A percentile compares a stretch with the other conserved stretches of the same genome.
These are phyloP conservation scores for Trichoderma sp. DNA, from an alignment of 2,329 filamentous ascomycete genomes.

Conservation along the genomic window DNA sequence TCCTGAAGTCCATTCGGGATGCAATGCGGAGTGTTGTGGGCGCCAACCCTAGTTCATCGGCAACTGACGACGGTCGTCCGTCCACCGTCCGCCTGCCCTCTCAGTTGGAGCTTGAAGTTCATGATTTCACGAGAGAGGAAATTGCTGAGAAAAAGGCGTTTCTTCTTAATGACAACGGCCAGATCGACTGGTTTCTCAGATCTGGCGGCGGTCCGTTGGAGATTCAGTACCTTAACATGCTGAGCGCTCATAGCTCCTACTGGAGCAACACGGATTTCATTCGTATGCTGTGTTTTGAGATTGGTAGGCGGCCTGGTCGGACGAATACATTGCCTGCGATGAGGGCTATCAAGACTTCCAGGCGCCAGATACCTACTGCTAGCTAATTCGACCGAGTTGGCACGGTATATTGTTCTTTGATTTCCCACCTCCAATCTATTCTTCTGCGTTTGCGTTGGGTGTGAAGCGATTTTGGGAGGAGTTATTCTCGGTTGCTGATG, in stretches of 20 bases:
- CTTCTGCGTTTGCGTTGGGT: background rate
- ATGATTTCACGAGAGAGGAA: conserved; percentile 90
- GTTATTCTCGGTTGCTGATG: background rate
- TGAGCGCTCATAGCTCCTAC: conserved; percentile 92
- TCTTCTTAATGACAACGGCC: conserved; percentile 91
- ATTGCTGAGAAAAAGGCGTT: conserved; percentile 85
- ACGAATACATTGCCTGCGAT: conserved; percentile 55
- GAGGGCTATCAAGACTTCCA: conserved; percentile 55
- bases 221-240: conserved; percentile 96
- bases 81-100: conserved; percentile 51
- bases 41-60: conserved; percentile 30
- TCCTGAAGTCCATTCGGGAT: conserved; percentile 63
- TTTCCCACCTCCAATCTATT: background rate
- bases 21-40: conserved; percentile 57
- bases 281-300: conserved; percentile 84
- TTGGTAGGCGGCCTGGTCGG: conserved; percentile 71
- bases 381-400: background rate
- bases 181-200: conserved; percentile 85
- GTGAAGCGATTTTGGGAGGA: background rate
- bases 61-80: conserved; percentile 36
- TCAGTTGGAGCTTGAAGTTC: conserved; percentile 87
- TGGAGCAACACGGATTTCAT: conserved; percentile 87
- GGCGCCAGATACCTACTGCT: conserved; percentile 32
- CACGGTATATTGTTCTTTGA: background rate
- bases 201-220: conserved; percentile 84